Evolutionary conservation across 1,139 yeast species (phyloP), one percentile per base, ranked within the genome.

Genomic region (Kurtzmaniella quercitrusa): DNA sequence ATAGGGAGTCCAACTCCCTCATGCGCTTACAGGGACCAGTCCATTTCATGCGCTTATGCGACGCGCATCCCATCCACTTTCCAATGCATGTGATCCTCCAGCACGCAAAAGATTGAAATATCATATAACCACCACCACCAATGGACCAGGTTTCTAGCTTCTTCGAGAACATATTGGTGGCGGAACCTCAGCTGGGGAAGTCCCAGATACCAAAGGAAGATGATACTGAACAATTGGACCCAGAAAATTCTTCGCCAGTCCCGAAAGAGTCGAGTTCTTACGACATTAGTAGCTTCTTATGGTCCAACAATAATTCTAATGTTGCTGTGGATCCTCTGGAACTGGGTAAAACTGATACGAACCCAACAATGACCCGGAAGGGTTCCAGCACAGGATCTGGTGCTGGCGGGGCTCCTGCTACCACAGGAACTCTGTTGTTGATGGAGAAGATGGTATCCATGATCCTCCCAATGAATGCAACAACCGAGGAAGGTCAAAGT

Each of bases 381-480:
- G 15, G 25, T 12, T 25, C 37, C 9, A 15, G 27, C 15, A 16
- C 14, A 6, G 23, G 27, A 23, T 17, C 31, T 27, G 31, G 34
- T 7, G 10, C 14, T 14, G 31, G 31, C 12, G 27, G 4, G n/a
- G n/a, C n/a, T n/a, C n/a, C n/a, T n/a, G n/a, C n/a, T 6, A 31
- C 25, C 8, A 10, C 38, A 2, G 38, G 38, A 11, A 19, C 38
- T 12, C 21, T 21, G 15, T 2, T 36, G 48, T 62, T 88, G 42
- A 74, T 87, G 52, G 95, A 87, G 55, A 77, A 80, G 53, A 67
- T 86, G 36, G 68, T 87, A 2, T 68, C 79, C 25, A 80, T 86
- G 81, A 82, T 90, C 4, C 66, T 87, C 31, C 94, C 95, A 0
- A 73, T 85, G 4, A 72, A 83, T 12, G 68, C 80, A 3, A 69